Conservation (phyloP, 768 basidiomycete species). For the Hemileccinum impolitum region DNA sequence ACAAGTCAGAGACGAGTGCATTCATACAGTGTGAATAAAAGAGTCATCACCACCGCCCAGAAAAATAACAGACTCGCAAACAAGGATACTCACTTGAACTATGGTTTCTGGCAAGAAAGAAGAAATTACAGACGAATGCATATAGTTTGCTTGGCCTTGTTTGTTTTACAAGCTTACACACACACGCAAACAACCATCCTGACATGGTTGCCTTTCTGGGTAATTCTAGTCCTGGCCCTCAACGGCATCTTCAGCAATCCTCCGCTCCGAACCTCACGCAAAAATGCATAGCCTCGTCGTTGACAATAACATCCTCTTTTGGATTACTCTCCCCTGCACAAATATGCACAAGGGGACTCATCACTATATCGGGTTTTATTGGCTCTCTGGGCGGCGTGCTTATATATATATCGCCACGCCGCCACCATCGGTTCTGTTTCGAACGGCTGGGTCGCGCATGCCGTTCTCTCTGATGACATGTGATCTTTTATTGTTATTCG, state of each 20-base stretch:
- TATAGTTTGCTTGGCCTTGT: conserved; percentile 13
- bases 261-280: conserved; percentile 4
- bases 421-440: conserved; percentile 6
- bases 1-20: conserved; percentile 37
- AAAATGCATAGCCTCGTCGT: not conserved
- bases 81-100: conserved; percentile 15
- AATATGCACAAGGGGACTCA: not conserved
- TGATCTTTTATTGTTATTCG: not conserved
- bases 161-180: conserved; percentile 17
- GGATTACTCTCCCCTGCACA: too few relatives aligned
- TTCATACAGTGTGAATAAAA: conserved; percentile 78
- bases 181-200: conserved; percentile 14
- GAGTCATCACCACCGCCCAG: conserved; percentile 51
- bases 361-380: conserved; percentile 8
- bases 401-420: not conserved
- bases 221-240: not conserved
- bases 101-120: not conserved
- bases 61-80: too few relatives aligned
- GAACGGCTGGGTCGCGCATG: conserved; percentile 2
- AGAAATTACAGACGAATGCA: not conserved
- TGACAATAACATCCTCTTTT: too few relatives aligned
- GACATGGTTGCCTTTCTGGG: too few relatives aligned
- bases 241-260: not conserved
- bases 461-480: not conserved
- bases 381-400: not conserved